These are phyloP conservation scores for Gossypium schwendimanii DNA, from an alignment of 441 rosid genomes.

Conservation along the genomic window DNA sequence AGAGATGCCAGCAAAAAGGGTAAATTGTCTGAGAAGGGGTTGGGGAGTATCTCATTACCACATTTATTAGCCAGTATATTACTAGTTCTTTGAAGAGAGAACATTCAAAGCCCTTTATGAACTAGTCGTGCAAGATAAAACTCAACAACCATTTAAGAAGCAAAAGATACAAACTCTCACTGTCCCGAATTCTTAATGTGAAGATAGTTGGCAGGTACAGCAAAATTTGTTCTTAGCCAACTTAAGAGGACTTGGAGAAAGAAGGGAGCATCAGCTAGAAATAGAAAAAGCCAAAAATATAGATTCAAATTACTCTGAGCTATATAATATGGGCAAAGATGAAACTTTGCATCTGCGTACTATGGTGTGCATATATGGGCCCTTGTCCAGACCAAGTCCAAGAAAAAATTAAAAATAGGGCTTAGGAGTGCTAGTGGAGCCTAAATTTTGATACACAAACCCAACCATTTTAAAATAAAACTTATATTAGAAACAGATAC, in stretches of 20 bases:
- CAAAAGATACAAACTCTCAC: not conserved
- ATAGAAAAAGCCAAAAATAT: not conserved
- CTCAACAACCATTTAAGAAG: not conserved
- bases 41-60: not conserved
- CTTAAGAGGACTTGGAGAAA: not conserved
- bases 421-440: not conserved
- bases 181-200: not conserved
- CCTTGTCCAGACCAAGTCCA: not conserved
- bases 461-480: not conserved
- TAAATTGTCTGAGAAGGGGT: not conserved
- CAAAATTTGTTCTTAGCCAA: not conserved
- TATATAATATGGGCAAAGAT: not conserved
- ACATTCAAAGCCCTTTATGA: not conserved
- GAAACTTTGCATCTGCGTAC: not conserved
- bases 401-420: not conserved
- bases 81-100: not conserved
- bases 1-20: not conserved
- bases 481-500: not conserved
- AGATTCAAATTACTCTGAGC: not conserved
- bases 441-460: not conserved
- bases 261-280: not conserved
- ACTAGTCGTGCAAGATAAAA: not conserved
- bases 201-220: not conserved
- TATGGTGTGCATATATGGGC: not conserved
- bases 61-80: not conserved